Base-by-base conservation (phyloP, 352 stramenopile genomes). In the Globisporangium carolinianum region DNA sequence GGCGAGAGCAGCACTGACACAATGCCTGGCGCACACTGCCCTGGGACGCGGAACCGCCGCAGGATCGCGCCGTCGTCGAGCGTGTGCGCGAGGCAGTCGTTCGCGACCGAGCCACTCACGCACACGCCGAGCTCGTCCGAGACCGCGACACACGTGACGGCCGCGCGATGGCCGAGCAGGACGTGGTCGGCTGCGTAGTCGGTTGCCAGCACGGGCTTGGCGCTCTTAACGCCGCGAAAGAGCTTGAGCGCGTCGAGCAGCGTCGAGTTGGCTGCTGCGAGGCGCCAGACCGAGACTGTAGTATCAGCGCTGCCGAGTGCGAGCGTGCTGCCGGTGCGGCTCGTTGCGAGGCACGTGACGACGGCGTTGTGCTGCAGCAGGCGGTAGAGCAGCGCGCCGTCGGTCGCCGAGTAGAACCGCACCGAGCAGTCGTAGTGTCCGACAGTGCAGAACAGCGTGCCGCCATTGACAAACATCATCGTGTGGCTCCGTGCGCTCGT, bases 281-380 rank as follows among this genome's bases (percentile, higher is more conserved):
- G 67, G 62, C 86, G 89, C 83, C 85, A 95, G 12, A 93, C 67
- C 7, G 79, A 92, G 43, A 95, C 75, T 9, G 81, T 92, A 24
- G 81, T 78, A 58, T 95, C 81, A 4, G 65, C 68, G 46, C 79
- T 80, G 2, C 80, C 80, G 6, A 93, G 61, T 1, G 69, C 71
- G 8, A 91, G 62, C 39, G 87, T 61, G 3, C 70, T 72, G 32
- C 75, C 73, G 3, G 71, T 68, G 5, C 66, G 62, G 55, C 69
- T 90, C 18, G 71, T 76, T 14, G 48, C 69, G 35, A 93, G 67
- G 36, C 81, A 92, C 17, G 73, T 84, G 18, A 93, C 81, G 14
- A 87, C 68, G 5, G 77, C 73, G 55, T 76, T 74, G 65, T 92
- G 83, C 60, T 93, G 82, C 36, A 90, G 57, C 42, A 93, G 47